Base-by-base conservation (phyloP, 305 asterid species). In the Rubia tinctorum region DNA sequence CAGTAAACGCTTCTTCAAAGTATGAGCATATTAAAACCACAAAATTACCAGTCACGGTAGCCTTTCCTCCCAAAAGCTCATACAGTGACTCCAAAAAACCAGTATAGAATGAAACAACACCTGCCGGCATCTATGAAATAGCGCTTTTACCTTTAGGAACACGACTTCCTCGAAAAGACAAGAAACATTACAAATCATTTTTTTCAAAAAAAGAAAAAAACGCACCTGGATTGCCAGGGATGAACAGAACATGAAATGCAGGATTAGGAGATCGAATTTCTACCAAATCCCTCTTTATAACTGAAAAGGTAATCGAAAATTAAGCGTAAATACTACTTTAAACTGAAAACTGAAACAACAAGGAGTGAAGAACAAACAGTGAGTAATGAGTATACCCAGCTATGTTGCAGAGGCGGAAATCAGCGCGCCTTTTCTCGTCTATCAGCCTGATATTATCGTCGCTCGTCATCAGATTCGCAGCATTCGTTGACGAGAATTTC, bases 151-250 rank as follows among this genome's bases (percentile, higher is more conserved):
- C 47, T 72, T 17, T 51, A 3, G 8, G 17, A 51, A 51, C 58
- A 51, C 58, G 20, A 71, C 51, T 20, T 22, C 39, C 67, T 68
- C 18, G 18, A 15, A 3, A 20, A 53, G 15, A 22, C 44, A 17
- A 15, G 42, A 4, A 47, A 73, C 42, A 17, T 5, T 62, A 30
- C 13, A 62, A 12, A 12, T 27, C 4, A 64, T 14, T 12, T n/a
- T n/a, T n/a, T n/a, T n/a, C n/a, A n/a, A n/a, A n/a, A n/a, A n/a
- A n/a, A n/a, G n/a, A 45, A 9, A 15, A 11, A 55, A 40, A 40
- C 43, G 7, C 75, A 93, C 98, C 98, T 23, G 98, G 98, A 79
- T 93, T 93, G 58, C 98, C 97, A 66, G 98, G 96, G 71, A 91
- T 80, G 72, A 93, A 93, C 73, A 93, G 43, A 70, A 93, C 75